These are phyloP conservation scores for Pyronema omphalodes DNA, from an alignment of 495 filamentous ascomycete genomes.

Conservation along the genomic window DNA sequence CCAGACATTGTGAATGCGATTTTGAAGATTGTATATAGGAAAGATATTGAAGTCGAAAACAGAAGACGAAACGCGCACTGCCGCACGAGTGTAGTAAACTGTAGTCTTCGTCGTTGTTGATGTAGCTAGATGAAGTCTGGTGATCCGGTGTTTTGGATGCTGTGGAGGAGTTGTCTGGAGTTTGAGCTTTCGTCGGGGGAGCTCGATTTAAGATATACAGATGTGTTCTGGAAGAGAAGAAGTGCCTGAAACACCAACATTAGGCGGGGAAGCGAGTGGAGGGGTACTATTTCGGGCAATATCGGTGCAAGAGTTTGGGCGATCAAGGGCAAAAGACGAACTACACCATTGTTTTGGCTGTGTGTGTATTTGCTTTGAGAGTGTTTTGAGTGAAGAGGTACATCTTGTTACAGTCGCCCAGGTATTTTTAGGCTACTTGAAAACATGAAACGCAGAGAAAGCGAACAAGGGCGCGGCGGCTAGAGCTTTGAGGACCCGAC, in stretches of 20 bases:
- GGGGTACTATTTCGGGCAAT: neutral
- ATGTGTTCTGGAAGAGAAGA: neutral
- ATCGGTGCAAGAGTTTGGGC: neutral
- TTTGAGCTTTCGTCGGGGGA: neutral
- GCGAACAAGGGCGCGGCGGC: neutral
- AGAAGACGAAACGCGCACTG: neutral
- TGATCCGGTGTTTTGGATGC: neutral
- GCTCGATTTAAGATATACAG: neutral
- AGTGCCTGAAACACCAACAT: neutral
- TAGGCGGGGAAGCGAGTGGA: neutral
- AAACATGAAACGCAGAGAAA: neutral
- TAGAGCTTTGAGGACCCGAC: no score
- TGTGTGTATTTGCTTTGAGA: neutral
- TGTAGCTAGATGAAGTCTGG: neutral
- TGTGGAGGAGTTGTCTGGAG: neutral
- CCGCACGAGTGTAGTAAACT: neutral
- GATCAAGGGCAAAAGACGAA: no score
- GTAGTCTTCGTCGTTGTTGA: neutral
- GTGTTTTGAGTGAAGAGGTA: neutral
- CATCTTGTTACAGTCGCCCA: neutral
- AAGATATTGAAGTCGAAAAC: neutral
- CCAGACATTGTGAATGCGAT: constrained; percentile 9
- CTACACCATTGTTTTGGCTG: neutral
- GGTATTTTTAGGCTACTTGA: neutral
- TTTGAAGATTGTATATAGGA: neutral